Base-by-base conservation (phyloP, 805 yeast genomes). In the Lachancea mirantina region DNA sequence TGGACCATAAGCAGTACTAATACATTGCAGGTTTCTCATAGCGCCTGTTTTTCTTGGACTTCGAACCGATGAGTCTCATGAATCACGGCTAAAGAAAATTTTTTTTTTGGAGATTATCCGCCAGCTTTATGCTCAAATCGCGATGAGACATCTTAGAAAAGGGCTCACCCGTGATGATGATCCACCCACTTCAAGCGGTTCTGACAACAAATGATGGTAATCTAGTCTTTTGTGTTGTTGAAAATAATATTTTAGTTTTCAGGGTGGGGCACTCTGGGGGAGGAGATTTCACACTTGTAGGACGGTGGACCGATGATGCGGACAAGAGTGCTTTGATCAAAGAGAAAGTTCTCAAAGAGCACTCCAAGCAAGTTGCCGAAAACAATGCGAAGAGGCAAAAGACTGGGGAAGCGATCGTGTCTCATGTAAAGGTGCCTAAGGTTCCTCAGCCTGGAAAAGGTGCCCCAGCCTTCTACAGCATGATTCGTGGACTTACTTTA, bases 171-270 rank as follows among this genome's bases (percentile, higher is more conserved):
- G 45, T 47, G 49, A 16, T 38, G 14, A 28, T 78, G 75, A 76
- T 76, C 46, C 88, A 83, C 48, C 92, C 92, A 11, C 73, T 76
- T 50, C 89, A 81, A 49, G 63, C 73, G 22, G 52, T 76, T 2
- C 47, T 67, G 3, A 44, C 71, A n/a, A 68, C 63, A 44, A 47
- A 48, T 4, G 52, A 59, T 11, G 78, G 78, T 1, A 51, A 60
- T 3, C 52, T 67, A 13, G 52, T 83, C 10, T 78, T 72, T 55
- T 68, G 72, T 1, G 65, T 80, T 1, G 68, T 73, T 4, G 75
- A 78, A 46, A 78, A 77, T 48, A 60, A 67, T 23, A 57, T 83
- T n/a, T 67, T 70, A 38, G 80, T 67, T 3, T 78, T 68, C 48
- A 59, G 62, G 30, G 47, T 52, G 7, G 72, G 74, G 1, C 13